These are phyloP conservation scores for Cercophora sp. DNA, from an alignment of 495 filamentous ascomycete species.

Conservation along the genomic window DNA sequence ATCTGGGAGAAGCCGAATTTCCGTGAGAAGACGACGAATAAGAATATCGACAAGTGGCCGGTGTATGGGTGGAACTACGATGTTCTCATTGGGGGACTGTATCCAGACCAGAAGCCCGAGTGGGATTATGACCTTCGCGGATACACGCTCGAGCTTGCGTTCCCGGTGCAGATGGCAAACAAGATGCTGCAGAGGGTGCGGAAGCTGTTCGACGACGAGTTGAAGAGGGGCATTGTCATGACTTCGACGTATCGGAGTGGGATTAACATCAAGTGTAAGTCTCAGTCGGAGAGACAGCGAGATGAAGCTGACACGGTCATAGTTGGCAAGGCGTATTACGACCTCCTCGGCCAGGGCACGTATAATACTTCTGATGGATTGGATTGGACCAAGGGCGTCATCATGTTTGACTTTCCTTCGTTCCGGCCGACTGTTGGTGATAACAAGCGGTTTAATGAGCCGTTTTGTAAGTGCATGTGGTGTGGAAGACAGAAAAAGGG, in stretches of 20 bases:
- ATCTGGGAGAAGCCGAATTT: constrained; percentile 47
- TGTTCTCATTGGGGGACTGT: constrained; percentile 47
- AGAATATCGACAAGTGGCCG: constrained; percentile 38
- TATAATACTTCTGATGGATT: constrained; percentile 41
- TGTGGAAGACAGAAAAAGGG: neutral
- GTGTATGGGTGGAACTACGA: constrained; percentile 52
- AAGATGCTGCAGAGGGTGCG: constrained; percentile 45
- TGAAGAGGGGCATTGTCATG: constrained; percentile 39
- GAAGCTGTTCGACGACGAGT: constrained; percentile 42
- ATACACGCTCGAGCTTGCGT: constrained; percentile 46
- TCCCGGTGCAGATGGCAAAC: constrained; percentile 45
- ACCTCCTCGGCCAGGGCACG: constrained; percentile 47
- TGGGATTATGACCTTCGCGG: constrained; percentile 47
- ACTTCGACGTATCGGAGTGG: constrained; percentile 47
- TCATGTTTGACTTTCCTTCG: constrained; percentile 52
- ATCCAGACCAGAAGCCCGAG: constrained; percentile 44
- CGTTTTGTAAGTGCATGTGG: constrained; percentile 34
- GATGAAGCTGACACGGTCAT: neutral
- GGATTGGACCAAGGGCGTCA: constrained; percentile 47
- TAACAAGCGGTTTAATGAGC: constrained; percentile 45
- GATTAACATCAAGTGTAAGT: constrained; percentile 48
- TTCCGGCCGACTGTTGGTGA: constrained; percentile 42
- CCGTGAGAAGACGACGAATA: constrained; percentile 45
- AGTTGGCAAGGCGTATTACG: constrained; percentile 44
- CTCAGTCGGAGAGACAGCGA: too few relatives aligned